Conservation (phyloP, 1,139 yeast species). For the Hanseniaspora sp. region DNA sequence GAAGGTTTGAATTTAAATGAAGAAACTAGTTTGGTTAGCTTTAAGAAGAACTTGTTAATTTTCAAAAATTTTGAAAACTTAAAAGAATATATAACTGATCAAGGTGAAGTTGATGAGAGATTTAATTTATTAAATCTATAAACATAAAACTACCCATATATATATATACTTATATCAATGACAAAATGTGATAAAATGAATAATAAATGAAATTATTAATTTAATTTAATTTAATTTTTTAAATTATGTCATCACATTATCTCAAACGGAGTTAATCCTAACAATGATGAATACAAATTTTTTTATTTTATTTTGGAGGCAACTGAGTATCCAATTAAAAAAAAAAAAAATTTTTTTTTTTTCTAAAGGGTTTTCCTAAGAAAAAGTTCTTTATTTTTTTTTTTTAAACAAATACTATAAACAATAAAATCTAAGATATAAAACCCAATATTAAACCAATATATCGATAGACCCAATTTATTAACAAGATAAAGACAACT, state of each 20-base stretch:
- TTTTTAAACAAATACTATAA: background rate
- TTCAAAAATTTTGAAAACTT: conserved; percentile 43
- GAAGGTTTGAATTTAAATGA: background rate
- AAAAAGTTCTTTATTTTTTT: background rate
- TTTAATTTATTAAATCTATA: conserved; percentile 39
- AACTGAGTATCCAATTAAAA: background rate
- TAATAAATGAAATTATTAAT: too few relatives aligned
- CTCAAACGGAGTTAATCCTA: too few relatives aligned
- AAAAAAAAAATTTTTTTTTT: background rate
- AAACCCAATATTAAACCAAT: background rate
- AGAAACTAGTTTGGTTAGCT: background rate
- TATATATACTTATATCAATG: background rate
- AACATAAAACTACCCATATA: background rate
- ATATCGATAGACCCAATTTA: too few relatives aligned
- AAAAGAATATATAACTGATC: conserved; percentile 47
- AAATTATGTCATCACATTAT: background rate
- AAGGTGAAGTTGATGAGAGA: conserved; percentile 53
- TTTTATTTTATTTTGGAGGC: too few relatives aligned
- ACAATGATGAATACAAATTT: too few relatives aligned
- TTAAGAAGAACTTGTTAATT: conserved; percentile 6
- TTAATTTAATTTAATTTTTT: background rate
- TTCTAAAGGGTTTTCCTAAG: too few relatives aligned
- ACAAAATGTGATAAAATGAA: background rate
- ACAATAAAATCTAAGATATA: background rate
- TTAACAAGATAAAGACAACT: too few relatives aligned